Base-by-base conservation (phyloP, 139 green algal species). In the Chlorella sp. region DNA sequence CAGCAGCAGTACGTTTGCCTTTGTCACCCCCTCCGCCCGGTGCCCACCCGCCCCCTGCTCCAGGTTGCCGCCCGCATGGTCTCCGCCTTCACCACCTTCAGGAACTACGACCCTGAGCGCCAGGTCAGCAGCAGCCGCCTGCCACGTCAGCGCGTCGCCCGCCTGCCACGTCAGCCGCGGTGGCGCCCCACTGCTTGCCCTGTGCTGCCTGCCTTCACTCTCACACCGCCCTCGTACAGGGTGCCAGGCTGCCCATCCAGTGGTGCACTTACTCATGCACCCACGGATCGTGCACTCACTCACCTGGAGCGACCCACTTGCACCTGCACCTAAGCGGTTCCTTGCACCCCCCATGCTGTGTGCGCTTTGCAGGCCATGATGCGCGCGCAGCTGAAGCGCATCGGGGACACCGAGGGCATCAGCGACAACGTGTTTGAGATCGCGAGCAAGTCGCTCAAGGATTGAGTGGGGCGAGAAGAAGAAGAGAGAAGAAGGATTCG, bases 351-450 rank as follows among this genome's bases (percentile, higher is more conserved):
- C 26, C 66, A 12, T 16, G 40, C 75, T 57, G 57, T 60, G 14
- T n/a, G 16, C 16, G n/a, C 15, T 2, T 4, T 18, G 79, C 97
- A 99, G 90, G 92, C 88, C 7, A 84, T 97, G 80, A 99, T 99
- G 92, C 94, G 95, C 84, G 93, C 90, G 39, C 94, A 99, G 90
- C 90, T 99, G 57, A 82, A 97, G 91, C 90, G 97, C 88, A 98
- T 99, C 83, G 76, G 95, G 26, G 92, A 91, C 21, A 91, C 73
- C 32, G 86, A 94, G 57, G 96, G 95, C 1, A 90, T 99, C 2
- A 96, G 86, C 39, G 96, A 98, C 77, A 99, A 99, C 88, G 96
- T 98, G 40, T 98, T 95, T 71, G 98, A 99, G 92, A 99, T 99
- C 83, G 97, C 94, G 0, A 93, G 86, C 86, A 99, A 99, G 94